Evolutionary conservation across 768 basidiomycete genomes (phyloP).

Genomic region (Rhodotorula toruloides): DNA sequence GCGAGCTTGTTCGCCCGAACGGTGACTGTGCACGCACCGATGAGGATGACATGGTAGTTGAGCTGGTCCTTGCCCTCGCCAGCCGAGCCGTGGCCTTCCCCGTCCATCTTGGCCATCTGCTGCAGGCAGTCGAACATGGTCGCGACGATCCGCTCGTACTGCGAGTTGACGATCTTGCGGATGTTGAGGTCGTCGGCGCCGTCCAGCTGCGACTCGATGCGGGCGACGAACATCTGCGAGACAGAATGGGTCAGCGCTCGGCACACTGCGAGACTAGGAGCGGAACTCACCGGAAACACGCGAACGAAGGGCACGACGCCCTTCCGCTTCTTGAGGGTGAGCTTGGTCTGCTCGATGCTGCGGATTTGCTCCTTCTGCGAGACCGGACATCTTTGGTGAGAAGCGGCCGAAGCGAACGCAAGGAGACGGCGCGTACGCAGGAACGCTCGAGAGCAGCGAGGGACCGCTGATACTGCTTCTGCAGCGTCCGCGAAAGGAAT

Average conservation of each 20-base stretch:
- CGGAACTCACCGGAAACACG: slow-evolving; percentile 64
- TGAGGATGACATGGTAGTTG: slow-evolving; percentile 90
- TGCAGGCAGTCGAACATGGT: slow-evolving; percentile 88
- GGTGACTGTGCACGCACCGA: slow-evolving; percentile 58
- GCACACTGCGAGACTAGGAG: neutral
- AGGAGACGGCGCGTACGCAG: slow-evolving; percentile 59
- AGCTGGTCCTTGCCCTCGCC: slow-evolving; percentile 90
- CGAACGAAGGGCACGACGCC: slow-evolving; percentile 89
- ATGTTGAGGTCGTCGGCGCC: slow-evolving; percentile 70
- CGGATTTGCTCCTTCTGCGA: slow-evolving; percentile 76
- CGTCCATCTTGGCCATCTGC: slow-evolving; percentile 92
- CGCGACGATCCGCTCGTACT: slow-evolving; percentile 82
- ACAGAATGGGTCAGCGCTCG: neutral
- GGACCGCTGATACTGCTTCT: slow-evolving; percentile 63
- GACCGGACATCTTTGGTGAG: slow-evolving; percentile 38
- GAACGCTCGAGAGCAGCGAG: slow-evolving; percentile 59
- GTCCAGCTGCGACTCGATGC: slow-evolving; percentile 76
- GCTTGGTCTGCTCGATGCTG: slow-evolving; percentile 79
- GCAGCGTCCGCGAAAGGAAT: slow-evolving; percentile 66
- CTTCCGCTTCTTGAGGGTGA: slow-evolving; percentile 84
- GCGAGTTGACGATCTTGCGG: slow-evolving; percentile 66
- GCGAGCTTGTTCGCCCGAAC: neutral
- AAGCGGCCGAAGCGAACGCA: slow-evolving; percentile 45
- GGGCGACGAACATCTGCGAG: slow-evolving; percentile 60
- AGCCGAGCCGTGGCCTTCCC: slow-evolving; percentile 57